These are phyloP conservation scores for Apophysomyces elegans DNA, from an alignment of 371 early-diverging fungal species.

Conservation along the genomic window DNA sequence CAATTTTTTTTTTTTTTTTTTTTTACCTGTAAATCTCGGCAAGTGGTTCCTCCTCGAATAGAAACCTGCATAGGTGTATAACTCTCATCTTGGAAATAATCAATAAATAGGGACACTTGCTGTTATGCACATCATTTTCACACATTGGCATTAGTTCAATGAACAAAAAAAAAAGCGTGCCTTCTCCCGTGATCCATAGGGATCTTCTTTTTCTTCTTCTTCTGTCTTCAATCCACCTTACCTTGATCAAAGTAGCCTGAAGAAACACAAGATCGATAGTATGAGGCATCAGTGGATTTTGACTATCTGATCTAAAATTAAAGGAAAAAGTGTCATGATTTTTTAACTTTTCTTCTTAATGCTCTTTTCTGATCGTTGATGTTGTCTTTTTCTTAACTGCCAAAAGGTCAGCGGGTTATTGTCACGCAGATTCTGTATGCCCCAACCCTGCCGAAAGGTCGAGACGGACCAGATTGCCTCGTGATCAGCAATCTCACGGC, in stretches of 20 bases:
- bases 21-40: slow-evolving; percentile 64
- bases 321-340: slow-evolving; percentile 56
- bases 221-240: background rate
- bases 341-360: slow-evolving; percentile 28
- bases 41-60: slow-evolving; percentile 77
- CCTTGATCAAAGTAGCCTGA: slow-evolving; percentile 41
- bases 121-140: slow-evolving; percentile 17
- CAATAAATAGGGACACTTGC: slow-evolving; percentile 78
- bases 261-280: slow-evolving; percentile 40
- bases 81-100: slow-evolving; percentile 86
- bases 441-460: slow-evolving; percentile 70
- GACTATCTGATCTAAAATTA: slow-evolving; percentile 58
- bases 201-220: too few relatives aligned
- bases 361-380: too few relatives aligned
- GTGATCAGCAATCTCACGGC: slow-evolving; percentile 59
- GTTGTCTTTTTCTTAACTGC: slow-evolving; percentile 64
- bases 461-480: slow-evolving; percentile 76
- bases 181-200: too few relatives aligned
- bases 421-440: slow-evolving; percentile 70
- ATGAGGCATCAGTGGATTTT: slow-evolving; percentile 47
- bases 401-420: slow-evolving; percentile 77
- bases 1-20: background rate
- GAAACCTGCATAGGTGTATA: slow-evolving; percentile 86
- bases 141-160: background rate
- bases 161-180: background rate